phyloP scores from a whole-genome alignment of 768 basidiomycete genomes.

The Suillus weaverae region DNA sequence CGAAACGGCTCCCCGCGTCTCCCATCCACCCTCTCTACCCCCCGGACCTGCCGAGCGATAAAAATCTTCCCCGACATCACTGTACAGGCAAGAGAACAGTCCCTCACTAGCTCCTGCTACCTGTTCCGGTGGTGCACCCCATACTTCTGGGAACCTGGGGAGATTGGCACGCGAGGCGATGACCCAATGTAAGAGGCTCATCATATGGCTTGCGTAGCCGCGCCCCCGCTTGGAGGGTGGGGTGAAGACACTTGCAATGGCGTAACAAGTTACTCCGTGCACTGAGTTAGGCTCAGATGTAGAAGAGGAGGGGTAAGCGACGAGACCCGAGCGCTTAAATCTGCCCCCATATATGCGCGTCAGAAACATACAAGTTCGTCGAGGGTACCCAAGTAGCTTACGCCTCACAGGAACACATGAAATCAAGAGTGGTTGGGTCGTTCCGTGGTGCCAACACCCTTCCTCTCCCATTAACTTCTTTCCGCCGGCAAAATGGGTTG shows the following conservation, averaged over 20 bases:
- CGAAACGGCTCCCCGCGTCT: conserved; percentile 33
- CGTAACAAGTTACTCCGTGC: conserved; percentile 46
- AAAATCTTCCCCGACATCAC: conserved; percentile 49
- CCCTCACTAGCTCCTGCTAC: conserved; percentile 39
- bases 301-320: conserved; percentile 23
- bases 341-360: conserved; percentile 29
- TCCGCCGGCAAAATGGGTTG: not conserved
- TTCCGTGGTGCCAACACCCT: conserved; percentile 58
- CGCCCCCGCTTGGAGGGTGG: conserved; percentile 47
- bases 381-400: conserved; percentile 28
- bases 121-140: conserved; percentile 44
- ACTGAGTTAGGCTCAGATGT: conserved; percentile 1
- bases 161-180: conserved; percentile 37
- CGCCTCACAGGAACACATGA: conserved; percentile 62
- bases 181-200: conserved; percentile 62
- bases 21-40: conserved; percentile 43
- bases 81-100: conserved; percentile 51
- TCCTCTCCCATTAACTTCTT: not conserved
- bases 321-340: conserved; percentile 33
- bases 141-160: conserved; percentile 38
- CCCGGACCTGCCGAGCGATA: conserved; percentile 44
- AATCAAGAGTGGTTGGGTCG: conserved; percentile 48
- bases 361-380: conserved; percentile 1
- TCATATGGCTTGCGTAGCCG: conserved; percentile 61
- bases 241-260: conserved; percentile 58